These are phyloP conservation scores for Beauveria sp. DNA, from an alignment of 2,329 filamentous ascomycete genomes.

Conservation along the genomic window DNA sequence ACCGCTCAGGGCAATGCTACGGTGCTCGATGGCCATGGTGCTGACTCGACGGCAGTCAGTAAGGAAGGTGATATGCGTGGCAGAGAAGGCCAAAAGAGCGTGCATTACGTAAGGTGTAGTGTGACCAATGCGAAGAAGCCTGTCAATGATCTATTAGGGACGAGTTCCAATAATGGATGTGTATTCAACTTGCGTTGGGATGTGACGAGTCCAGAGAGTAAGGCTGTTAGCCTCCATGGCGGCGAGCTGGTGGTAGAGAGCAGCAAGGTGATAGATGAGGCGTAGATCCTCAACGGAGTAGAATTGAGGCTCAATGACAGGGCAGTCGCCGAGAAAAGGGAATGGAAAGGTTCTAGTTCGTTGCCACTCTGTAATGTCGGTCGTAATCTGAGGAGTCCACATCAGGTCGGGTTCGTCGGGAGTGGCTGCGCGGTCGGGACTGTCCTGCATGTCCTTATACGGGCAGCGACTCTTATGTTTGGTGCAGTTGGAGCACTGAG, in stretches of 20 bases:
- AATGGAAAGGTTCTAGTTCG: slow-evolving; percentile 80
- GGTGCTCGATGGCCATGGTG: slow-evolving; percentile 83
- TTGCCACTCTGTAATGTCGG: slow-evolving; percentile 74
- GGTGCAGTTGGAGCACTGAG: slow-evolving; percentile 97
- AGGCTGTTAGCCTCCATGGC: slow-evolving; percentile 71
- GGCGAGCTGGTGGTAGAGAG: slow-evolving; percentile 76
- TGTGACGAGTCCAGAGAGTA: slow-evolving; percentile 86
- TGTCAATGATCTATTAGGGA: too few species aligned
- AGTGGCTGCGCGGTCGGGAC: slow-evolving; percentile 50
- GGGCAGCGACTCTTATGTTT: slow-evolving; percentile 98
- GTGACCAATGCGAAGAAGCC: slow-evolving; percentile 63
- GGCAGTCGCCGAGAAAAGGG: slow-evolving; percentile 68
- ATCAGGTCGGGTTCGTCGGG: slow-evolving; percentile 64
- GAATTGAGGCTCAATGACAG: slow-evolving; percentile 62
- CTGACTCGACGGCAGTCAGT: slow-evolving; percentile 78
- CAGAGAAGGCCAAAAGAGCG: slow-evolving; percentile 82
- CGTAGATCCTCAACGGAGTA: slow-evolving; percentile 74
- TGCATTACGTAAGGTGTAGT: slow-evolving; percentile 89
- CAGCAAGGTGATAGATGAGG: slow-evolving; percentile 83
- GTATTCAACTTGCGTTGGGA: slow-evolving; percentile 50
- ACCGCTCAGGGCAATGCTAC: slow-evolving; percentile 76
- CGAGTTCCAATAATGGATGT: too few species aligned
- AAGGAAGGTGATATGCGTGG: slow-evolving; percentile 84
- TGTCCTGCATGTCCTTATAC: slow-evolving; percentile 79
- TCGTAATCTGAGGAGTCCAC: slow-evolving; percentile 80